Evolutionary conservation across 495 filamentous ascomycete genomes (phyloP), one percentile per base, ranked within the genome.

Genomic region (Bathelium albidoporum): DNA sequence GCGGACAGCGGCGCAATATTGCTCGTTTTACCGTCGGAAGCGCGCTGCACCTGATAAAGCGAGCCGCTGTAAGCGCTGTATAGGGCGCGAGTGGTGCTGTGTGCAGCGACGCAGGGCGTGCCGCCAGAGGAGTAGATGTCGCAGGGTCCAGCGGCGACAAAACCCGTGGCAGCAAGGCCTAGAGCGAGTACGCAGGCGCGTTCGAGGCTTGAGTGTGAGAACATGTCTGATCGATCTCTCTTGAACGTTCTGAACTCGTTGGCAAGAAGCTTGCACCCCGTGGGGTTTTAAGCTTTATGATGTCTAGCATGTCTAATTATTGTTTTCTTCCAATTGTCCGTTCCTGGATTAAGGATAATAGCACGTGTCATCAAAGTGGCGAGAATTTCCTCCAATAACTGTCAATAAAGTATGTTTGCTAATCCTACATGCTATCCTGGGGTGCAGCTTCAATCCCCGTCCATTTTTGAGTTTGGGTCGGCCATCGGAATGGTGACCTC

Each of bases 31-130:
- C 68, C 64, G 64, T 85, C 82, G 22, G 81, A 83, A 64, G 67
- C 73, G 44, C 82, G 82, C 45, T 73, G 71, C 9, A 85, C 79
- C 59, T 85, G 80, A 69, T 85, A 85, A 24, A 85, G 80, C 1
- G 78, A 32, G 32, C 81, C 80, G 22, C 18, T 72, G 69, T 74
- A 85, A 62, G 72, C 68, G 60, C 70, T 77, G 68, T 83, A 85
- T 29, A 85, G 66, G 60, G 81, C 80, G n/a, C 82, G 80, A 68
- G 81, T 84, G 63, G 81, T 83, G 72, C 81, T 81, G 73, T 84
- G 82, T 1, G 82, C 82, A 2, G 82, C 81, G 61, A 85, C 67
- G 63, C 82, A 85, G 61, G 82, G 79, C 2, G 81, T 82, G 66
- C 72, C 71, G 7, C 80, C 80, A 2, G 77, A 72, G 32, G 75